Conservation (phyloP, 345 rosid genomes). For the Noccaea caerulescens region DNA sequence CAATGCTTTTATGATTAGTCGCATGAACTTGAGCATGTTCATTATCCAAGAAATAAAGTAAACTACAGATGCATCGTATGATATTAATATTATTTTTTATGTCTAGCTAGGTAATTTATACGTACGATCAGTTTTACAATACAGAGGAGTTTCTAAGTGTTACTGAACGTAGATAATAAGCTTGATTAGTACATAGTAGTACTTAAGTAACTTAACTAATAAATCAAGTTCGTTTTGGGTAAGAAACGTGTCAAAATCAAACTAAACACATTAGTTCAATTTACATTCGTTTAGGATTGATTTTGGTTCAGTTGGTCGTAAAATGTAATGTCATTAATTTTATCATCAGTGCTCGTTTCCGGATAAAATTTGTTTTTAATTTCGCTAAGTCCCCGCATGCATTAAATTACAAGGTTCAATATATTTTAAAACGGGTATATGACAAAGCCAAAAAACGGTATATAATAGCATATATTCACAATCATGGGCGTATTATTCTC, state of each 20-base stretch:
- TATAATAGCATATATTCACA: background rate
- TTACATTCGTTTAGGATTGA: background rate
- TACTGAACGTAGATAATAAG: background rate
- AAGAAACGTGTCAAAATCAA: background rate
- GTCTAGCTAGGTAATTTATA: background rate
- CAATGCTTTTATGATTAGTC: conserved; percentile 44
- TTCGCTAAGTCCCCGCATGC: background rate
- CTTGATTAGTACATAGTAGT: background rate
- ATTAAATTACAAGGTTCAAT: background rate
- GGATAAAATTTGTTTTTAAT: background rate
- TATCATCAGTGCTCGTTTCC: background rate
- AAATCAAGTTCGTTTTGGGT: conserved; percentile 1
- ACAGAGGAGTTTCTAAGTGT: background rate
- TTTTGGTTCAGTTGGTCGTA: background rate
- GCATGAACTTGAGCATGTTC: conserved; percentile 43
- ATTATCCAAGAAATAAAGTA: conserved; percentile 26
- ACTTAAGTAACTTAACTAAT: background rate
- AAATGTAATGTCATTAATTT: background rate
- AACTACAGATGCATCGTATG: conserved; percentile 24
- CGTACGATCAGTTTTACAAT: conserved; percentile 5
- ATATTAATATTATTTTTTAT: background rate
- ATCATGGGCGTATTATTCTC: background rate
- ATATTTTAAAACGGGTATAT: background rate
- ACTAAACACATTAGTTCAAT: background rate
- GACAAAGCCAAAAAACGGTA: no score